Conservation (phyloP, 78 protist species). For the Dictyostelium intermedium region DNA sequence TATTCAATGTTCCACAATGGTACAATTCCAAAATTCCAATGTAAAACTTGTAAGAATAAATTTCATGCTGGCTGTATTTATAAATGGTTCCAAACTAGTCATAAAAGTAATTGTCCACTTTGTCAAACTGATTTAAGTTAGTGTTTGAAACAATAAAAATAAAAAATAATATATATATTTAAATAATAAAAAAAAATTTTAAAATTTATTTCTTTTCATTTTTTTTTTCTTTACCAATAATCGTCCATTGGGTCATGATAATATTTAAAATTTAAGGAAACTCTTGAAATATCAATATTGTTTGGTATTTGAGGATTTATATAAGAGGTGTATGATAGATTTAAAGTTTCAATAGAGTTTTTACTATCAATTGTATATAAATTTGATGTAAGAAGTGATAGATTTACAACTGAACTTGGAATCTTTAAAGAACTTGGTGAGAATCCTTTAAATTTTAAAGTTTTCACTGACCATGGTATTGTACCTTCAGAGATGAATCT, state of each 20-base stretch:
- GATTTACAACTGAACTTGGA: neutral
- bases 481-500: neutral
- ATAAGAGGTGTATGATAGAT: neutral
- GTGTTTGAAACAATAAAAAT: neutral
- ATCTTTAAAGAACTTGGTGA: neutral
- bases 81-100: conserved; percentile 86
- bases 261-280: neutral
- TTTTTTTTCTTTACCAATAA: neutral
- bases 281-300: neutral
- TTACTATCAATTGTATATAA: neutral
- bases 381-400: neutral
- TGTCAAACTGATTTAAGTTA: conserved; percentile 42
- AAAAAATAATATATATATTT: neutral
- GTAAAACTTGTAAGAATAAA: conserved; percentile 84
- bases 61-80: conserved; percentile 90
- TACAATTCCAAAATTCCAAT: conserved; percentile 82
- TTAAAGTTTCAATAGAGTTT: neutral
- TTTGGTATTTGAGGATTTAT: neutral
- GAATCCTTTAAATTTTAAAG: neutral
- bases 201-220: neutral
- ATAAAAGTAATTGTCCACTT: conserved; percentile 86
- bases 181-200: neutral
- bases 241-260: neutral
- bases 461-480: neutral
- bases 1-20: conserved; percentile 84